Percentiles rank a stretch among this genome's conserved stretches.
Evolutionary conservation across 2,329 filamentous ascomycete genomes (phyloP).

Genomic region (Pseudocercospora crystallina): DNA sequence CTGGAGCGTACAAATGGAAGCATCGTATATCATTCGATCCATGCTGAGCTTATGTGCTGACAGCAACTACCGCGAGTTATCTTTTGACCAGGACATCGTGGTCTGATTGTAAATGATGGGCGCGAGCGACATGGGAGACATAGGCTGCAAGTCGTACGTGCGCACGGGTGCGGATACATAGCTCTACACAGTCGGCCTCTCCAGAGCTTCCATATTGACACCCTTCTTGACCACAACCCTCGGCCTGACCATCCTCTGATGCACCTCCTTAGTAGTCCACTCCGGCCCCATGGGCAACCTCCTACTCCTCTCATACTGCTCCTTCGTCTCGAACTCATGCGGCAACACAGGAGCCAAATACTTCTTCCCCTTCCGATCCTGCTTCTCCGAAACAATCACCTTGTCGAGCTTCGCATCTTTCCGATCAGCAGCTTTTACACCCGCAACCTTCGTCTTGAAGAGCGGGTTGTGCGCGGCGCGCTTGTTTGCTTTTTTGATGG

Average conservation of each 20-base stretch:
- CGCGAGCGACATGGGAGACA: too few relatives aligned
- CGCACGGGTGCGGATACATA: too few relatives aligned
- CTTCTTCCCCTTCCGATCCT: slow-evolving; percentile 84
- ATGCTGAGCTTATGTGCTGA: too few relatives aligned
- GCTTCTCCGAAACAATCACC: slow-evolving; percentile 92
- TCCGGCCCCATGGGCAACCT: slow-evolving; percentile 86
- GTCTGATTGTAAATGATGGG: too few relatives aligned
- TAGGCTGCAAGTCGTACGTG: too few relatives aligned
- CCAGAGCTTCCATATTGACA: slow-evolving; percentile 75
- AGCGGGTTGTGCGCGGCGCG: slow-evolving; percentile 53
- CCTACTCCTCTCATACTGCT: slow-evolving; percentile 88
- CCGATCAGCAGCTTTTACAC: slow-evolving; percentile 72
- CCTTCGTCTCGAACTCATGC: slow-evolving; percentile 80
- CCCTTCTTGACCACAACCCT: slow-evolving; percentile 88
- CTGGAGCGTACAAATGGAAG: too few relatives aligned
- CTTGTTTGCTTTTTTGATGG: slow-evolving; percentile 63
- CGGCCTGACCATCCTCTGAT: slow-evolving; percentile 86
- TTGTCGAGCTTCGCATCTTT: slow-evolving; percentile 78
- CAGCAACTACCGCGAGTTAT: too few relatives aligned
- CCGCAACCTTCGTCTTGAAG: slow-evolving; percentile 57
- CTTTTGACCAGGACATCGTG: too few relatives aligned
- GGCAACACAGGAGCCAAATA: slow-evolving; percentile 83
- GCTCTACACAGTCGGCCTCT: slow-evolving; percentile 67
- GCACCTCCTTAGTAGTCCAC: slow-evolving; percentile 94
- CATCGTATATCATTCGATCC: too few relatives aligned